A percentile compares a stretch with the other conserved stretches of the same genome.
These are phyloP conservation scores for Smallanthus sonchifolius DNA, from an alignment of 129 eudicot genomes.

Conservation along the genomic window DNA sequence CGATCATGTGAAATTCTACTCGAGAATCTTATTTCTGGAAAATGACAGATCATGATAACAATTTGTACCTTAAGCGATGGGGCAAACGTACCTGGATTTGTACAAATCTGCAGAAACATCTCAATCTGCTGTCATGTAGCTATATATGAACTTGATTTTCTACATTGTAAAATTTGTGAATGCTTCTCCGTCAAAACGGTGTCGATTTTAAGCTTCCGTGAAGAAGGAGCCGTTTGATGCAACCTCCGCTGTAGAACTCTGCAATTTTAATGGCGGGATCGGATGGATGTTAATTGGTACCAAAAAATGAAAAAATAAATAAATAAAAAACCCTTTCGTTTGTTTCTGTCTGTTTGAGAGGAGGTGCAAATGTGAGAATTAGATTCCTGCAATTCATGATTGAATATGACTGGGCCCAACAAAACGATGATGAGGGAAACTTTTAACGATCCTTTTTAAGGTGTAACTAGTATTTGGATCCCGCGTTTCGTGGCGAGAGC, in stretches of 20 bases:
- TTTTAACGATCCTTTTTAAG: no score
- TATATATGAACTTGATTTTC: not conserved
- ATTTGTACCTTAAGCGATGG: not conserved
- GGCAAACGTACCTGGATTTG: not conserved
- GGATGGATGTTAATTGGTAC: not conserved
- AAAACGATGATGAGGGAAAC: no score
- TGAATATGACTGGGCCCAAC: no score
- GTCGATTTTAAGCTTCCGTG: not conserved
- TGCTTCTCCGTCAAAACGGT: not conserved
- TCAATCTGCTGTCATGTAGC: not conserved
- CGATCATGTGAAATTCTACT: not conserved
- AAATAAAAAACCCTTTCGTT: no score
- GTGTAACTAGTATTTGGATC: no score
- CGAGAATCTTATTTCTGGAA: not conserved
- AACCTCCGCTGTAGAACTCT: not conserved
- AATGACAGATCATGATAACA: not conserved
- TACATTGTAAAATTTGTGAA: not conserved
- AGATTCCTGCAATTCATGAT: no score
- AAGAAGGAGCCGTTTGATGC: not conserved
- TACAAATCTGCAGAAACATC: not conserved
- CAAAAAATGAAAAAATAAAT: no score
- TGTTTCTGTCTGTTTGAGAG: no score
- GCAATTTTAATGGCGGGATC: not conserved
- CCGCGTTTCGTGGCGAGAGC: no score
- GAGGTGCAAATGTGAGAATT: no score